A percentile compares a stretch with the other conserved stretches of the same genome.
Conservation (phyloP, 2,329 filamentous ascomycete species). For the Aureobasidium sp. region DNA sequence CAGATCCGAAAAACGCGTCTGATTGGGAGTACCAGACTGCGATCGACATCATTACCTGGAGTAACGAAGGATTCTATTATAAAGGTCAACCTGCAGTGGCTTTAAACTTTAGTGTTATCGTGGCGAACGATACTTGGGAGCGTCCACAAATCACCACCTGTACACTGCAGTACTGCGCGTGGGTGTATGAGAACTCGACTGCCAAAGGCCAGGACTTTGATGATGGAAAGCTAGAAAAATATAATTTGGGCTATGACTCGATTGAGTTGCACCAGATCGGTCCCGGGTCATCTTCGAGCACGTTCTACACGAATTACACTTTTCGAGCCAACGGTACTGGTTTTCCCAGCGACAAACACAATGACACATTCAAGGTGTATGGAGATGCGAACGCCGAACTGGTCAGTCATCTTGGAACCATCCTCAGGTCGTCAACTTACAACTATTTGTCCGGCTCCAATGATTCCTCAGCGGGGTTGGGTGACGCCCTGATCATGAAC, state of each 20-base stretch:
- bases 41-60: background rate
- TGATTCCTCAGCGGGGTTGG: background rate
- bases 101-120: background rate
- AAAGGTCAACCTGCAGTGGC: background rate
- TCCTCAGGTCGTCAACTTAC: background rate
- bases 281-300: background rate
- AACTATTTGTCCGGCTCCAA: background rate
- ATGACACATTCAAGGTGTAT: background rate
- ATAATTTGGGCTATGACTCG: background rate
- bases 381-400: background rate
- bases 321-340: background rate
- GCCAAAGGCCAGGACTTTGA: background rate
- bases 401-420: background rate
- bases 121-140: background rate
- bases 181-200: background rate
- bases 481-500: background rate
- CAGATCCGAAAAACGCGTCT: background rate
- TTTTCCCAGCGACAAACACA: background rate
- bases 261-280: background rate
- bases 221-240: background rate
- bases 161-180: background rate
- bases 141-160: conserved; percentile 4
- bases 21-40: background rate
- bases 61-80: background rate
- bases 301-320: background rate